A percentile compares a stretch with the other conserved stretches of the same genome.
phyloP scores from a whole-genome alignment of 2,329 filamentous ascomycete genomes.

The Fusarium lyarnte region DNA sequence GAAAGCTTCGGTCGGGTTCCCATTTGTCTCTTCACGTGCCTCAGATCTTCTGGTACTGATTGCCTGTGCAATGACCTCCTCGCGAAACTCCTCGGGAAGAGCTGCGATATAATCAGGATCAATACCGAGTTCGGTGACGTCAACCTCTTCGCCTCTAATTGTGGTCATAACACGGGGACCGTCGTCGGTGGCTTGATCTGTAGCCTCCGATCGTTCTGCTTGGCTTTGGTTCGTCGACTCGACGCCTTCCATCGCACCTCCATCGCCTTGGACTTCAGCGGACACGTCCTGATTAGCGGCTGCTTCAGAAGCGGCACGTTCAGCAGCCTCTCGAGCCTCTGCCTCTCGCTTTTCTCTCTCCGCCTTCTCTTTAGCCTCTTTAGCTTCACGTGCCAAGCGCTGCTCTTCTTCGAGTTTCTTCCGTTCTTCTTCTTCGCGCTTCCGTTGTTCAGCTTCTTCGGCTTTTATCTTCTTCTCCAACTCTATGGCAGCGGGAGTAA shows the following conservation, averaged over 20 bases:
- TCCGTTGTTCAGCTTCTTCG: slow-evolving; percentile 61
- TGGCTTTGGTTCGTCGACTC: slow-evolving; percentile 60
- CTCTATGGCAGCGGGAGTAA: slow-evolving; percentile 87
- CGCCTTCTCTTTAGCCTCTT: slow-evolving; percentile 75
- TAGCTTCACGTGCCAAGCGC: slow-evolving; percentile 72
- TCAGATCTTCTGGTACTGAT: slow-evolving; percentile 84
- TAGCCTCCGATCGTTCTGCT: slow-evolving; percentile 44
- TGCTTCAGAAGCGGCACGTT: slow-evolving; percentile 68
- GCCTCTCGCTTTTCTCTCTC: slow-evolving; percentile 74
- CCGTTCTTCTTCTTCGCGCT: slow-evolving; percentile 65
- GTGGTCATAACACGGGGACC: slow-evolving; percentile 76
- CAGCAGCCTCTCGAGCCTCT: slow-evolving; percentile 70
- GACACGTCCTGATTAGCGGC: slow-evolving; percentile 43
- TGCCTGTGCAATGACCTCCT: slow-evolving; percentile 94
- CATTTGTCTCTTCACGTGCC: slow-evolving; percentile 73
- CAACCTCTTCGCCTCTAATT: slow-evolving; percentile 86
- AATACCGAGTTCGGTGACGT: slow-evolving; percentile 94
- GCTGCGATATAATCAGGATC: slow-evolving; percentile 94
- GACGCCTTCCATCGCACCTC: slow-evolving; percentile 79
- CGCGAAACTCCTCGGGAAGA: slow-evolving; percentile 95
- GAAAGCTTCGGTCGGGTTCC: slow-evolving; percentile 85
- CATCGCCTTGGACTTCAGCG: slow-evolving; percentile 29
- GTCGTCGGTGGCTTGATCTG: slow-evolving; percentile 37
- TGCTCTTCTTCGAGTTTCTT: slow-evolving; percentile 73
- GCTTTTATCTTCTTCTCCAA: slow-evolving; percentile 77